Base-by-base conservation (phyloP, 2,329 filamentous ascomycete genomes). In the Aspergillus costaricaensis region DNA sequence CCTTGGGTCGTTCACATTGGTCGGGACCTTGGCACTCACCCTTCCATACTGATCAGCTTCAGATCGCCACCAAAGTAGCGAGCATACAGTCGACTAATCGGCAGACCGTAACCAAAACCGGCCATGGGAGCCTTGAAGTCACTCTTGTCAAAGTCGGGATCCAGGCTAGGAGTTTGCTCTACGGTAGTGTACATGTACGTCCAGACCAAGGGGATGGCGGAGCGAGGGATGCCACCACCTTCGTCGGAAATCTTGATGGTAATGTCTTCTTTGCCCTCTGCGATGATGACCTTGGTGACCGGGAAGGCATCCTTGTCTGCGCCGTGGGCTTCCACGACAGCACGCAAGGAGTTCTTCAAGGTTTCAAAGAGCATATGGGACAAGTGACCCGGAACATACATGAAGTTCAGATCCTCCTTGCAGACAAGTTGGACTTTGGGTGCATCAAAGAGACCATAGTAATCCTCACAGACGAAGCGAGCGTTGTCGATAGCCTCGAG, bases 131-230 rank as follows among this genome's bases (percentile, higher is more conserved):
- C 95, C 78, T 99, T 98, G 83, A 99, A 99, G 77, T 99, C 95
- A 79, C 89, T 96, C 81, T 98, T 96, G 79, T 99, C 94, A 76
- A 98, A 99, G 75, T 98, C 94, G 0, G 95, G 95, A 73, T 99
- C 95, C 64, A 99, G 81, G 73, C 88, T 96, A 14, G 95, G 95
- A 21, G 95, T 98, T 69, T 93, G 88, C 76, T 98, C 95, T 65
- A 99, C 95, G 2, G 95, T 99, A 38, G 95, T 99, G 77, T 99
- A 99, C 95, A 98, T 99, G 77, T 99, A 99, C 12, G 95, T 99
- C 95, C 95, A 99, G n/a, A 98, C 95, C 14, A 99, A 84, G 5
- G 95, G 95, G 65, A 99, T 98, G 55, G 92, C 87, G 70, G 91
- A 96, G 70, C 95, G 84, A 0, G 95, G 92, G 56, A 99, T 98